phyloP scores from a whole-genome alignment of 2,329 filamentous ascomycete genomes.

The Verticillium tricorpus region DNA sequence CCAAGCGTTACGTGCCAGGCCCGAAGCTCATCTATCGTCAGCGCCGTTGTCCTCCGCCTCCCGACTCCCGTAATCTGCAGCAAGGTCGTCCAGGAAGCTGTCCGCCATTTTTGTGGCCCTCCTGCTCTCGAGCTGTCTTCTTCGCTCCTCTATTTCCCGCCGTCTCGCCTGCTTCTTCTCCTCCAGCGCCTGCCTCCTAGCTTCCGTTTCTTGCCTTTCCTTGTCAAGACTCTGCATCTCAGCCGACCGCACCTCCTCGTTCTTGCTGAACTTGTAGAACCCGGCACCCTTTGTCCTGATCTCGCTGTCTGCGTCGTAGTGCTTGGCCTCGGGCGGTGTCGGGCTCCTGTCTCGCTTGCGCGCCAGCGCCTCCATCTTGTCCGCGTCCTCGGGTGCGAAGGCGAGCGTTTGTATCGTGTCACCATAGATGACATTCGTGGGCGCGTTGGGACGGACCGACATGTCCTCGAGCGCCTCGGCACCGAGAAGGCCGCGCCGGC shows the following conservation, averaged over 20 bases:
- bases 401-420: constrained; percentile 80
- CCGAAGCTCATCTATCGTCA: too few relatives aligned
- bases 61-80: constrained; percentile 3
- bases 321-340: constrained; percentile 73
- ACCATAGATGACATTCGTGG: constrained; percentile 73
- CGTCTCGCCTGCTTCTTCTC: constrained; percentile 54
- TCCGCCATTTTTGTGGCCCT: constrained; percentile 66
- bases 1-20: too few relatives aligned
- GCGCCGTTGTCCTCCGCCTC: neutral
- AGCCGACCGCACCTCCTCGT: constrained; percentile 56
- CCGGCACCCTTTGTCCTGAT: constrained; percentile 83
- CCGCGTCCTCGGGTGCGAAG: constrained; percentile 69
- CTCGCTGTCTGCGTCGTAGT: constrained; percentile 84
- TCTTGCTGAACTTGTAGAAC: constrained; percentile 84
- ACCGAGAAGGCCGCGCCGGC: constrained; percentile 45
- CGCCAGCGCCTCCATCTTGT: constrained; percentile 75
- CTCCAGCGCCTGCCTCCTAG: constrained; percentile 49
- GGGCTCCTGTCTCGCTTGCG: constrained; percentile 71
- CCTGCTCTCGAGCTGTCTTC: constrained; percentile 55
- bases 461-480: constrained; percentile 63
- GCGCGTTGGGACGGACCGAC: constrained; percentile 62
- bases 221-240: constrained; percentile 74
- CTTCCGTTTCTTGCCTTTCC: constrained; percentile 66
- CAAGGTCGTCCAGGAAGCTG: constrained; percentile 62
- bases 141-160: constrained; percentile 59